Base-by-base conservation (phyloP, 805 yeast species). In the Wickerhamiella azyma region DNA sequence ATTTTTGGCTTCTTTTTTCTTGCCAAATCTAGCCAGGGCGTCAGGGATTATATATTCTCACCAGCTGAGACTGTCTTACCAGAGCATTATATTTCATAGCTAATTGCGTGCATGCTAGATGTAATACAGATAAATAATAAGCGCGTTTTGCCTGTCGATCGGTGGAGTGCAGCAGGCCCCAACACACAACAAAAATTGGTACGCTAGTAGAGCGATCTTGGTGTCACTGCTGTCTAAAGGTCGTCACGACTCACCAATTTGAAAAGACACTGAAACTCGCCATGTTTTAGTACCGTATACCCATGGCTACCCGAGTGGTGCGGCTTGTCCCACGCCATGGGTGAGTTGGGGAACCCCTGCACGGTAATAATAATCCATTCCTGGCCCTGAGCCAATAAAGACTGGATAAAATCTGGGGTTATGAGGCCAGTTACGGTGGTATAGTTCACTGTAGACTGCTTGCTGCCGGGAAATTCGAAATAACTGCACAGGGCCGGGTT, bases 401-500 rank as follows among this genome's bases (percentile, higher is more conserved):
- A 5, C 6, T 26, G 18, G 16, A 45, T 29, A 6, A 17, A 21
- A 2, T 35, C 30, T 11, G 43, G 43, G 5, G 48, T 45, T n/a
- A 45, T 26, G 7, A 45, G 16, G 2, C 48, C 48, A 2, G 7
- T 11, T 13, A 45, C n/a, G 3, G 29, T 24, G n/a, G 24, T n/a
- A 17, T 9, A 9, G 17, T 39, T 19, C 14, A 45, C 28, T 11
- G 11, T 14, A 13, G 11, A 26, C 19, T 14, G 26, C 14, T 9
- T 9, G 9, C 36, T 26, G 7, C 35, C 39, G 9, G 37, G 35
- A 26, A 26, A 32, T 5, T 16, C 26, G 17, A 41, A 41, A 37
- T 35, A 45, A 14, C 39, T 26, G 24, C 48, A 45, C 6, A 45
- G 14, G 6, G 24, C 37, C 2, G 48, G 43, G 29, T 45, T 30